Percentiles rank a stretch among this genome's conserved stretches.
phyloP scores from a whole-genome alignment of 768 basidiomycete genomes.

The Leccinum arenicola region DNA sequence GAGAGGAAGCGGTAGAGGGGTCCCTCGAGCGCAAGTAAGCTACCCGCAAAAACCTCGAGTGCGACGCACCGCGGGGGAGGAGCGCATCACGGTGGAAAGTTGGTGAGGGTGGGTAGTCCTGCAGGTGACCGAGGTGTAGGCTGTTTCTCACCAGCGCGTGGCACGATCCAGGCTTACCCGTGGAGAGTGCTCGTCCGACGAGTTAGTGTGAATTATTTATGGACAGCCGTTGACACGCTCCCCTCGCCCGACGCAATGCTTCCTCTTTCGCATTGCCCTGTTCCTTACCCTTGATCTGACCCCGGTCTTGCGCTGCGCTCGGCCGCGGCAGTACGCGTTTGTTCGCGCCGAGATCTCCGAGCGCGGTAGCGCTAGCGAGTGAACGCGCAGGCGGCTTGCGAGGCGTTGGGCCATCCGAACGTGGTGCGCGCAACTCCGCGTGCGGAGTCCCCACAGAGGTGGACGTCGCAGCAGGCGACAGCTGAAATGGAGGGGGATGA shows the following conservation, averaged over 20 bases:
- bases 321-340: constrained; percentile 23
- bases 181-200: too few relatives aligned
- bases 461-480: constrained; percentile 18
- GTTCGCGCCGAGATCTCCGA: constrained; percentile 18
- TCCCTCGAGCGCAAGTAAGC: too few relatives aligned
- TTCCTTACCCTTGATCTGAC: constrained; percentile 15
- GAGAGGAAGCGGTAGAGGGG: too few relatives aligned
- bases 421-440: constrained; percentile 34
- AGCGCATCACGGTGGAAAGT: too few relatives aligned
- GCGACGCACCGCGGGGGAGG: too few relatives aligned
- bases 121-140: too few relatives aligned
- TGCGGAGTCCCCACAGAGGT: constrained; percentile 25
- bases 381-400: constrained; percentile 54
- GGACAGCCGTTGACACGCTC: constrained; percentile 13
- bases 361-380: not conserved
- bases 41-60: too few relatives aligned
- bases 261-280: constrained; percentile 28
- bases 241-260: constrained; percentile 32
- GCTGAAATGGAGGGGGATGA: constrained; percentile 8
- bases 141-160: too few relatives aligned
- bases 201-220: too few relatives aligned
- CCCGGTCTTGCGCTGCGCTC: not conserved
- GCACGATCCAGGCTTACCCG: too few relatives aligned
- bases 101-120: too few relatives aligned
- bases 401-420: constrained; percentile 80